Percentiles rank a stretch among this genome's conserved stretches.
These are phyloP conservation scores for Kwoniella dejecticola DNA, from an alignment of 768 basidiomycete genomes.

Conservation along the genomic window DNA sequence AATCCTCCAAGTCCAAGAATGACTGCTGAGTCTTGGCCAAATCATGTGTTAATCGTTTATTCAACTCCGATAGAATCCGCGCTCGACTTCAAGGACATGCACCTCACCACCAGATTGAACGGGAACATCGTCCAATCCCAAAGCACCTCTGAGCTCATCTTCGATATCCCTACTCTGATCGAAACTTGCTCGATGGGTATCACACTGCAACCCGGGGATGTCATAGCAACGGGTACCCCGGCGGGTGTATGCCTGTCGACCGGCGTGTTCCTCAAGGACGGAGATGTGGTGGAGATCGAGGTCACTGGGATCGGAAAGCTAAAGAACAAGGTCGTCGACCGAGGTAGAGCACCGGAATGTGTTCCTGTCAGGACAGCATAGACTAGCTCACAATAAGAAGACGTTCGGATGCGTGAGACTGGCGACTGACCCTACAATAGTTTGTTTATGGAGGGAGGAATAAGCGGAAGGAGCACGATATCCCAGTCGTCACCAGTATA, in stretches of 20 bases:
- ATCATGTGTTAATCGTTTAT: neutral
- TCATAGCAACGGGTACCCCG: conserved; percentile 51
- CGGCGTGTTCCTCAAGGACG: conserved; percentile 37
- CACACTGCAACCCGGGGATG: conserved; percentile 44
- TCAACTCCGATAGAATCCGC: conserved; percentile 19
- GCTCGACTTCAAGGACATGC: conserved; percentile 34
- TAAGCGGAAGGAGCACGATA: too few relatives aligned
- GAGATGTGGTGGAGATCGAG: conserved; percentile 43
- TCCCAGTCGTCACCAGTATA: too few relatives aligned
- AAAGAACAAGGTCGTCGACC: conserved; percentile 26
- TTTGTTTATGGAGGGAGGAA: too few relatives aligned
- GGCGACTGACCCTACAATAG: too few relatives aligned
- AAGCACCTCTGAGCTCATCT: conserved; percentile 44
- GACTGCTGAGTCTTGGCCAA: neutral
- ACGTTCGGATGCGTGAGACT: too few relatives aligned
- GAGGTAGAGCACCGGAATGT: conserved; percentile 14
- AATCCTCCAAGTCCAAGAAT: too few relatives aligned
- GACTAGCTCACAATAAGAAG: neutral
- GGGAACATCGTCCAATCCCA: conserved; percentile 38
- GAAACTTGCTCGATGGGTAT: conserved; percentile 44
- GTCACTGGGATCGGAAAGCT: conserved; percentile 44
- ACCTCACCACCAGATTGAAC: conserved; percentile 42
- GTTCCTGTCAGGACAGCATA: conserved; percentile 11
- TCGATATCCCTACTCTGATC: conserved; percentile 50
- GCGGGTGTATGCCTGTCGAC: conserved; percentile 41